phyloP scores from a whole-genome alignment of 148 eudicot species.

The Simmondsia chinensis region DNA sequence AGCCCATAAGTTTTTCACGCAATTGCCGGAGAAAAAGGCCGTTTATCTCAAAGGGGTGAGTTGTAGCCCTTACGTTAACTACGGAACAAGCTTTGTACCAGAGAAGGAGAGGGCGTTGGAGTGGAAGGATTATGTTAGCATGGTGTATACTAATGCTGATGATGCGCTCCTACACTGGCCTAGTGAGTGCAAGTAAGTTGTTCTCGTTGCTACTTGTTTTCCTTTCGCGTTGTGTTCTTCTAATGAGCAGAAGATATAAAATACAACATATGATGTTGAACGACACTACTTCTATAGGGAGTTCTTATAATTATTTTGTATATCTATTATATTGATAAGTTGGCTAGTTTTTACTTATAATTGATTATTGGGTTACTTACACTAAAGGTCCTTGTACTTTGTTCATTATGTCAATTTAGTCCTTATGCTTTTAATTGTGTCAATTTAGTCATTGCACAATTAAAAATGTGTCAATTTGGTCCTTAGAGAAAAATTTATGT shows the following conservation, averaged over 20 bases:
- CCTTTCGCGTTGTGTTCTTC: background rate
- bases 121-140: conserved; percentile 26
- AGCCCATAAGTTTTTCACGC: conserved; percentile 21
- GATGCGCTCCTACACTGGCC: conserved; percentile 14
- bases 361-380: too few relatives aligned
- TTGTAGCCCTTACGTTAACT: conserved; percentile 7
- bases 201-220: background rate
- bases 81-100: conserved; percentile 21
- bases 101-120: conserved; percentile 20
- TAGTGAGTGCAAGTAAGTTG: conserved; percentile 11
- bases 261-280: conserved; percentile 1
- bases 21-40: conserved; percentile 23
- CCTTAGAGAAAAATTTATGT: too few relatives aligned
- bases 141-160: conserved; percentile 5
- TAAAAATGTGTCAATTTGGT: too few relatives aligned
- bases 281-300: too few relatives aligned
- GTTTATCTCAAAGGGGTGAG: conserved; percentile 11
- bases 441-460: too few relatives aligned
- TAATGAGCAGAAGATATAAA: background rate
- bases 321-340: too few relatives aligned
- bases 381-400: too few relatives aligned
- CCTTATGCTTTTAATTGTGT: too few relatives aligned
- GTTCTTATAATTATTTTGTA: too few relatives aligned
- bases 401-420: too few relatives aligned
- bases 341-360: too few relatives aligned